Conservation (phyloP, 2,329 filamentous ascomycete genomes). For the Ceratocystis colombiana region DNA sequence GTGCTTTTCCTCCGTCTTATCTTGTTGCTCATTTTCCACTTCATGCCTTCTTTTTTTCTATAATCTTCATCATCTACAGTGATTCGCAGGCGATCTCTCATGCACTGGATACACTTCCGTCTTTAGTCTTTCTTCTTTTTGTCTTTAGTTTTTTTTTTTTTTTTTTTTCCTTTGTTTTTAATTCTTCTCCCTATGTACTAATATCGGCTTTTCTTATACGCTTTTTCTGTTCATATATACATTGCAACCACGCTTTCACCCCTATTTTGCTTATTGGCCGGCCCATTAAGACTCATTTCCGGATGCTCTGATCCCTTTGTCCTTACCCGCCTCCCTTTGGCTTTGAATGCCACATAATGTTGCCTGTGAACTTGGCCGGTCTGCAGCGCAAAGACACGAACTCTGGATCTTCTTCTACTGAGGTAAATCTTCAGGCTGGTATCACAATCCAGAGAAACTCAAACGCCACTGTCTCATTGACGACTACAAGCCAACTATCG, state of each 20-base stretch:
- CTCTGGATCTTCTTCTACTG: neutral
- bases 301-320: neutral
- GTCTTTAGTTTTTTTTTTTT: neutral
- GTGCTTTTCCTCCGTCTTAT: slow-evolving; percentile 18
- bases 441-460: neutral
- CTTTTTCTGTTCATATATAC: no score
- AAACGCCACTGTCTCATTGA: neutral
- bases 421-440: neutral
- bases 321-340: neutral
- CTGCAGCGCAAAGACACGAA: neutral
- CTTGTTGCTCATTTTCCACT: slow-evolving; percentile 20
- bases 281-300: neutral
- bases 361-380: neutral
- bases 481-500: neutral
- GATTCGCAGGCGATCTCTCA: slow-evolving; percentile 15
- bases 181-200: neutral
- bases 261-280: neutral
- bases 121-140: neutral
- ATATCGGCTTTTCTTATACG: no score
- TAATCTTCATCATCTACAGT: slow-evolving; percentile 1
- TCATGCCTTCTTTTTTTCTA: slow-evolving; percentile 8
- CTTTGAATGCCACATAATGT: slow-evolving; percentile 11
- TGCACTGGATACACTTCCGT: neutral
- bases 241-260: no score
- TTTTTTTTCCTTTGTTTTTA: neutral